Base-by-base conservation (phyloP, 257 asterid genomes). In the Solanum ossicruentum region DNA sequence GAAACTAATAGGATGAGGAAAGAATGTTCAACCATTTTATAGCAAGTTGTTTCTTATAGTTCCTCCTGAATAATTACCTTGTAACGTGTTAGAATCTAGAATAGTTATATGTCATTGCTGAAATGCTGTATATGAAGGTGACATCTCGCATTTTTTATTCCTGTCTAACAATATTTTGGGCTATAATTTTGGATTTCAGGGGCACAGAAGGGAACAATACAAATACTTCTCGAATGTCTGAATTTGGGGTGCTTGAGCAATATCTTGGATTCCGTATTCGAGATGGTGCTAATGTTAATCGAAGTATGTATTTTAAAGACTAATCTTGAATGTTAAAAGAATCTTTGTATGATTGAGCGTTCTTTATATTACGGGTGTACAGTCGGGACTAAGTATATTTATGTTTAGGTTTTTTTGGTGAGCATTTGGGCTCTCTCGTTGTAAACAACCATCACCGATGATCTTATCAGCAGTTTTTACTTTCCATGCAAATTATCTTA, bases 181-280 rank as follows among this genome's bases (percentile, higher is more conserved):
- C 17, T 71, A 47, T 71, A 78, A 54, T 82, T 81, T 80, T 90
- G 84, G 88, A 87, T 67, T 91, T 88, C 95, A 96, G 99, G 97
- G 97, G 89, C 86, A 86, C 96, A 79, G 98, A 93, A 86, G 94
- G 89, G 78, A 93, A 93, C 57, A 85, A 87, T 85, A 80, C 87
- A 23, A 94, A 91, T 84, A 84, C 97, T 84, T 88, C 98, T 66
- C 94, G 89, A 84, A 82, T 89, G 71, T 82, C 94, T 32, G 94
- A 93, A 84, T 96, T 85, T 85, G 98, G 97, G 84, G 95, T 90
- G 69, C 95, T 95, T 16, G 99, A 95, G 86, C 99, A 95, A 87
- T 96, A 93, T 91, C 96, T 96, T 39, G 98, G 98, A 75, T 93
- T 89, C 82, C 97, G 91, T 54, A 71, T 91, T 71, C 94, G 92